Evolutionary conservation across 1,284 basidiomycete genomes (phyloP), one percentile per base, ranked within the genome.

Genomic region (Heterobasidion annosum): DNA sequence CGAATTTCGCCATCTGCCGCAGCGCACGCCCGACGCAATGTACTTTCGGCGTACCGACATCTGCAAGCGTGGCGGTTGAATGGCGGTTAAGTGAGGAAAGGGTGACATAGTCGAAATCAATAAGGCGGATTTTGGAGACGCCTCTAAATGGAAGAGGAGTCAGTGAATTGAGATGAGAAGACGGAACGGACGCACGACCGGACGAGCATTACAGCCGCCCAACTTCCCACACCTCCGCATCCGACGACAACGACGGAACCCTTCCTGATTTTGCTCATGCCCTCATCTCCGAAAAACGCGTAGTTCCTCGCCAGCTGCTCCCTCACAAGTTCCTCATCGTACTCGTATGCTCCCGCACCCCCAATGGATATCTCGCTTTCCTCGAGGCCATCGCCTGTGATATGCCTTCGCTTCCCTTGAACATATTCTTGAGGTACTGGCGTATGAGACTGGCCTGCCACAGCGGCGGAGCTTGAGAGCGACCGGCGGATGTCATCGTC

Each of bases 21-120:
- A 94, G 70, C 54, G 87, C 73, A 68, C 85, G 73, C 75, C 88
- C 81, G 68, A 98, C 70, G 73, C 87, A 78, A 67, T 76, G 73
- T n/a, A 98, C 97, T 71, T 99, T 99, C 0, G 95, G 89, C 8
- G 85, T 91, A 15, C 95, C 97, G 48, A 99, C 97, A 63, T 99
- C 96, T 7, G 85, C 77, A 25, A 94, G 78, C 1, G 79, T 81
- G n/a, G 97, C 97, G 19, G 91, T 91, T 8, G 96, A 94, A 66
- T 99, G 96, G 51, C 95, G 79, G 67, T 98, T 98, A 48, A 98
- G 78, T 0, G 91, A 95, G 2, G 91, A 94, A 15, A 98, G 74
- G 0, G 93, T 94, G 55, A 96, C 93, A 61, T 94, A 85, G 77
- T 98, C 94, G 66, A 97, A 97, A 73, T 96, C 88, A 32, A 93